Base-by-base conservation (phyloP, 352 stramenopile genomes). In the Globisporangium camurandrum region DNA sequence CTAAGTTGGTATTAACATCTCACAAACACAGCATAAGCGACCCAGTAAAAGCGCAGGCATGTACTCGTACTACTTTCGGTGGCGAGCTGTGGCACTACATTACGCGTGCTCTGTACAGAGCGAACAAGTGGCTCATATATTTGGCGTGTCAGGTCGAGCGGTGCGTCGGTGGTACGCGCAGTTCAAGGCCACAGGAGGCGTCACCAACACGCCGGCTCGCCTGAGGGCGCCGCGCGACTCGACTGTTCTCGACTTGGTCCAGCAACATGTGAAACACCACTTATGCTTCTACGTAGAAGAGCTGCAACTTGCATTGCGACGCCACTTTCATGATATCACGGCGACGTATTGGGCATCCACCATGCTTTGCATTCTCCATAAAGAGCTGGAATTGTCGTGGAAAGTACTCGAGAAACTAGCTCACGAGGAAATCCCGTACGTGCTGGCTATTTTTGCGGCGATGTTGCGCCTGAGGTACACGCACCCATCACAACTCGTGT, bases 31-130 rank as follows among this genome's bases (percentile, higher is more conserved):
- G n/a, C n/a, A n/a, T n/a, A n/a, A n/a, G n/a, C n/a, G n/a, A n/a
- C n/a, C n/a, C n/a, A n/a, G n/a, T n/a, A n/a, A n/a, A n/a, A n/a
- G n/a, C n/a, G n/a, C n/a, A n/a, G n/a, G 9, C 33, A 41, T 41
- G 36, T 22, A 41, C 17, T 24, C 36, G 10, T n/a, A 37, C n/a
- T 37, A 62, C 7, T 55, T 55, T 24, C 23, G 47, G 16, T 65
- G 48, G 52, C 12, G 54, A 9, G 54, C 54, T 24, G 40, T 62
- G 9, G 54, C 45, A 1, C 49, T 66, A 0, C 59, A 62, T 36
- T 62, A 66, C 26, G 48, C 54, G 24, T 66, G 62, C 16, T 20
- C 30, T 9, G 20, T 66, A 1, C 49, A 49, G 4, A 54, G 49
- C 33, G 42, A 56, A 22, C 44, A 24, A 1, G 59, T 46, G 1